These are phyloP conservation scores for Selaginella tamariscina DNA, from an alignment of 75 land plant species.

Conservation along the genomic window DNA sequence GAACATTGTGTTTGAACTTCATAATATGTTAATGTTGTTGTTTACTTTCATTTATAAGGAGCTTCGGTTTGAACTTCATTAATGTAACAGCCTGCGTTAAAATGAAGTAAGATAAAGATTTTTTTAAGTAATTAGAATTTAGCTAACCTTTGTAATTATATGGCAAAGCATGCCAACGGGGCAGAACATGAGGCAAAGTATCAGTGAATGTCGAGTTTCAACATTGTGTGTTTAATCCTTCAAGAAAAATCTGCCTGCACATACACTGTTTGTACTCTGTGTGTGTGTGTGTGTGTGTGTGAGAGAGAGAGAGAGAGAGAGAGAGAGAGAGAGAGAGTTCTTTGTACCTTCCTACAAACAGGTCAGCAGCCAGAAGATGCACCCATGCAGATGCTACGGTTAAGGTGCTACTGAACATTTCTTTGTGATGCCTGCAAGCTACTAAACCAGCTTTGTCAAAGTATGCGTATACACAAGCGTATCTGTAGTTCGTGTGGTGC, in stretches of 20 bases:
- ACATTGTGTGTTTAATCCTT: conserved; percentile 59
- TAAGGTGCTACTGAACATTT: conserved; percentile 79
- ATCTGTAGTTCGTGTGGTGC: neutral
- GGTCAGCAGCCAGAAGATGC: conserved; percentile 74
- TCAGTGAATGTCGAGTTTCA: conserved; percentile 88
- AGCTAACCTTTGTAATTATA: conserved; percentile 51
- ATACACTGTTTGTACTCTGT: conserved; percentile 2
- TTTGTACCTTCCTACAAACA: conserved; percentile 83
- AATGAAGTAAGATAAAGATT: neutral
- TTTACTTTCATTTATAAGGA: no score
- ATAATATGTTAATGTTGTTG: no score
- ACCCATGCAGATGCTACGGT: conserved; percentile 97
- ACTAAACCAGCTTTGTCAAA: conserved; percentile 15
- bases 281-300: neutral
- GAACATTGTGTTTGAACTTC: no score
- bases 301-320: neutral
- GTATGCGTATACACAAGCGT: neutral
- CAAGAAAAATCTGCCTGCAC: conserved; percentile 71
- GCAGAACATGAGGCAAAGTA: conserved; percentile 76
- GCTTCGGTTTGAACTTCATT: no score
- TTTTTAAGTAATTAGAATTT: neutral
- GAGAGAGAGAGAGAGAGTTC: conserved; percentile 1
- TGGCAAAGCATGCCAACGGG: conserved; percentile 78
- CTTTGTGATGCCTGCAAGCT: conserved; percentile 80
- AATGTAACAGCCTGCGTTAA: neutral